Base-by-base conservation (phyloP, 768 basidiomycete species). In the Macrolepiota fuliginosa region DNA sequence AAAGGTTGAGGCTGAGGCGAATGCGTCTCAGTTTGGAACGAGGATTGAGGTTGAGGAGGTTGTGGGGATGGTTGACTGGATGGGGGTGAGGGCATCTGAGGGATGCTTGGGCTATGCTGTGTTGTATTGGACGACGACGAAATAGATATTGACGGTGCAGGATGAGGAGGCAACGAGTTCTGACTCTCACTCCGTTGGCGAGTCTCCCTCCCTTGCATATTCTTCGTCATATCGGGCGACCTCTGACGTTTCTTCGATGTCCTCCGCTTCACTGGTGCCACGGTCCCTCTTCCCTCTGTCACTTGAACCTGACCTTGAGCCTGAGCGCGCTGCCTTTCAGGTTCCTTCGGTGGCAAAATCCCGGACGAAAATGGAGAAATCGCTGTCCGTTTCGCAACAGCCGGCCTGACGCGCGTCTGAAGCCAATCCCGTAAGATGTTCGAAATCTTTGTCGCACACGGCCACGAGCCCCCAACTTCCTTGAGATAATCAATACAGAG, bases 391-490 rank as follows among this genome's bases (percentile, higher is more conserved):
- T 80, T 73, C 4, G 45, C n/a, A n/a, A 81, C 65, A 6, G 76
- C 65, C 2, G 79, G 78, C 58, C 73, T 76, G 27, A 81, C 67
- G 61, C 80, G 77, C 47, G 82, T 77, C 35, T 76, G 69, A 55
- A 80, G 63, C 10, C 84, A 73, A 10, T 72, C 69, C n/a, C 72
- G 70, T 55, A 85, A 72, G 45, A 84, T 84, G 13, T 73, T 76
- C 2, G 77, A 79, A 55, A 82, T 81, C 64, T 78, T 79, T 3
- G 71, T 76, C 1, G 83, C 83, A 62, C 83, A 82, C 53, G 81
- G 77, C 80, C 83, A 87, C 1, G 81, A 81, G 58, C 74, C 72
- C 0, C 83, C 84, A 35, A 83, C 81, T 69, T 83, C 82, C n/a
- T 71, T 68, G 0, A 88, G 76, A 66, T 83, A 82, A 24, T 76